Base-by-base conservation (phyloP, 345 rosid genomes). In the Euphorbia lathyris region DNA sequence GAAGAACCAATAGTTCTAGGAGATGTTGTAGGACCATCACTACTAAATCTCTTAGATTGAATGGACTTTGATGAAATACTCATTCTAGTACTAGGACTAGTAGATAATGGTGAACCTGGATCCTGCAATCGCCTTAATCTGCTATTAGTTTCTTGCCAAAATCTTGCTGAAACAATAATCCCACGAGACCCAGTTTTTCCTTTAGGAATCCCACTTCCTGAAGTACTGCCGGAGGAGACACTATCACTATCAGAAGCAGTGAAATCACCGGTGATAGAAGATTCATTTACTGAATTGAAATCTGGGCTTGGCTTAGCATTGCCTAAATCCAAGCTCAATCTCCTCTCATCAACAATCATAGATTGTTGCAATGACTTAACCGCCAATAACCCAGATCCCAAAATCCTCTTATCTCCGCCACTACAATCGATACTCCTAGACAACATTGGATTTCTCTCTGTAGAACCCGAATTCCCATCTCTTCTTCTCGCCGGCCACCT, bases 81-180 rank as follows among this genome's bases (percentile, higher is more conserved):
- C 53, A 70, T 79, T 81, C 89, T 86, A 0, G 85, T 82, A 66
- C 82, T 82, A 5, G 90, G 93, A 78, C 90, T 88, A 25, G 81
- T 58, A 25, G 80, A 87, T 67, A 86, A 71, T 23, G 92, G 93
- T 1, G 93, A 90, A 20, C 93, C 86, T 0, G 93, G 96, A 81
- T 94, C 98, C 74, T 88, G 97, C 66, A 91, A 76, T 74, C 97
- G 78, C 75, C 98, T 87, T 80, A 94, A 74, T 79, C 95, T 85
- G 76, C 85, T 87, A 73, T 94, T 91, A 52, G 97, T 90, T 80
- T 94, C 97, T 74, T 87, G 98, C 97, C 98, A 94, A 80, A 94
- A 94, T 81, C 84, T 89, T 3, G 96, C 88, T 51, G 96, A 94
- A 66, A 81, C 76, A 43, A 40, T 71, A 48, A 71, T 76, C 36